A percentile compares a stretch with the other conserved stretches of the same genome.
phyloP scores from a whole-genome alignment of 202 grass and related monocot species.

The Panicum hallii region DNA sequence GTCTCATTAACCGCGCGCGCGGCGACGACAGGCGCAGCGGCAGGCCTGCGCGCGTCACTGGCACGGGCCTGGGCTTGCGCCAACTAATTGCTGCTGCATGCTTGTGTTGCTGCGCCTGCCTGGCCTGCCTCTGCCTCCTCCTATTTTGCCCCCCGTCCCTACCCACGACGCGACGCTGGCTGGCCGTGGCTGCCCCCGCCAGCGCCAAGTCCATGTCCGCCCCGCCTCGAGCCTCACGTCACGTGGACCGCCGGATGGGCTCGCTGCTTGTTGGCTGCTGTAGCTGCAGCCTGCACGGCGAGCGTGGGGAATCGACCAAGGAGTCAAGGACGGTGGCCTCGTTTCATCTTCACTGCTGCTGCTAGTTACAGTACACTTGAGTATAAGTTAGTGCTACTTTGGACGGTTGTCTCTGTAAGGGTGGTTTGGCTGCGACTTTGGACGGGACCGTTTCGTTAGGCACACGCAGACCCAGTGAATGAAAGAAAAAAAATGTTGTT shows the following conservation, averaged over 20 bases:
- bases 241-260: not conserved
- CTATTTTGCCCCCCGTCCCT: slow-evolving; percentile 59
- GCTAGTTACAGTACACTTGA: not conserved
- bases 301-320: not conserved
- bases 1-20: slow-evolving; percentile 4
- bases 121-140: slow-evolving; percentile 38
- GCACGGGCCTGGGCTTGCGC: not conserved
- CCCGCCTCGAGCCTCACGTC: not conserved
- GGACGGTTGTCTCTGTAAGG: too few relatives aligned
- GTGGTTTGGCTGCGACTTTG: not conserved
- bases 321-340: too few relatives aligned
- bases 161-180: slow-evolving; percentile 1
- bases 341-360: not conserved
- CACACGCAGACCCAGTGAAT: not conserved
- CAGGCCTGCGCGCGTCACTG: not conserved
- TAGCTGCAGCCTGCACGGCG: not conserved
- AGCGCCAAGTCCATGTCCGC: not conserved
- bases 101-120: not conserved
- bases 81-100: not conserved
- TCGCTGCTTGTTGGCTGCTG: not conserved
- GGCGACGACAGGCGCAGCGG: not conserved
- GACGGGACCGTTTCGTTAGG: not conserved
- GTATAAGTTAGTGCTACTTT: not conserved
- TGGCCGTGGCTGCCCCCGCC: not conserved
- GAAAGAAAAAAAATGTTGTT: too few relatives aligned